phyloP scores from a whole-genome alignment of 176 grass and related monocot genomes.

The Oryza meyeriana region DNA sequence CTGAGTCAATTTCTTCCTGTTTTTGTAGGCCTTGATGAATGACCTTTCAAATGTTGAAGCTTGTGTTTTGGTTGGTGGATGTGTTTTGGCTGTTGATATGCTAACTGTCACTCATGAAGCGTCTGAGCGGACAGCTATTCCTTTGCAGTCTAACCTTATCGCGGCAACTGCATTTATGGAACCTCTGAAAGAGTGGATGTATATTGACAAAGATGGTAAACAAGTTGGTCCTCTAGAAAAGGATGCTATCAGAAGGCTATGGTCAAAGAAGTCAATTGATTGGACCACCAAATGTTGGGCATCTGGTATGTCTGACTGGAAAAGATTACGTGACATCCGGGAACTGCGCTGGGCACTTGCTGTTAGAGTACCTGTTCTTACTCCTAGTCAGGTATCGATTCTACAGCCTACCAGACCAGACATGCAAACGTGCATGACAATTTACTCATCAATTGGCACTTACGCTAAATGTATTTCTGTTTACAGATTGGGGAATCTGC shows the following conservation, averaged over 20 bases:
- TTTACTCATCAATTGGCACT: background rate
- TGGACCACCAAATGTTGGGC: conserved; percentile 98
- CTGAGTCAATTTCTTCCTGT: conserved; percentile 13
- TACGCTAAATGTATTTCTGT: conserved; percentile 18
- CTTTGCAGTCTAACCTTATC: conserved; percentile 95
- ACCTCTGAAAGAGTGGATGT: conserved; percentile 97
- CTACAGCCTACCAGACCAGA: conserved; percentile 8
- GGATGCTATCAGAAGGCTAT: conserved; percentile 90
- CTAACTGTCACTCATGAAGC: conserved; percentile 81
- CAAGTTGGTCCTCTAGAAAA: conserved; percentile 90
- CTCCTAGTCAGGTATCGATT: conserved; percentile 76
- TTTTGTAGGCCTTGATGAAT: conserved; percentile 83
- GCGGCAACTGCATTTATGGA: conserved; percentile 95
- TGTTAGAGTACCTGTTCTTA: conserved; percentile 80
- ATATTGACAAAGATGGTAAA: conserved; percentile 84
- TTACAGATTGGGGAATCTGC: conserved; percentile 82
- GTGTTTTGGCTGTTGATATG: conserved; percentile 92
- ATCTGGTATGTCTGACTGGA: conserved; percentile 94
- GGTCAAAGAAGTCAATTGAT: conserved; percentile 91
- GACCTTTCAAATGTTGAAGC: conserved; percentile 97
- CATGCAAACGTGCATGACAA: background rate
- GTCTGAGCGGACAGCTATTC: conserved; percentile 92
- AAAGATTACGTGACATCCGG: conserved; percentile 89
- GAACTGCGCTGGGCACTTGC: conserved; percentile 93
- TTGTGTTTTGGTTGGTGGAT: conserved; percentile 91